Evolutionary conservation across 768 basidiomycete genomes (phyloP).

Genomic region (Punctularia strigosozonata): DNA sequence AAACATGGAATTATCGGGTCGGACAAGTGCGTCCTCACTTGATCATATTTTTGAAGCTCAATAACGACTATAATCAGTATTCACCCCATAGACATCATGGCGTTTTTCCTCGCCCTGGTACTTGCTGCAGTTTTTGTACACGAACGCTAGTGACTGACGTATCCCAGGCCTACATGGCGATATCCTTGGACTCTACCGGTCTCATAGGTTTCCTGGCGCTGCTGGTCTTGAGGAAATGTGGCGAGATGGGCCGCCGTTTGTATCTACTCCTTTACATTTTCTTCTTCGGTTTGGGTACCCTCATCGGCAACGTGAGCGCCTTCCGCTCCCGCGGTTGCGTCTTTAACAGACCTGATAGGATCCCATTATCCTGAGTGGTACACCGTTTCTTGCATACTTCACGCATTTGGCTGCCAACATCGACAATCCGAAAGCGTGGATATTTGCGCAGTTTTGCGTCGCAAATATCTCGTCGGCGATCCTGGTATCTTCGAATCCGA

Average conservation of each 20-base stretch:
- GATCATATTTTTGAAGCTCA: too few species aligned
- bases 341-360: too few species aligned
- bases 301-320: slow-evolving; percentile 94
- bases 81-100: slow-evolving; percentile 87
- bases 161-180: slow-evolving; percentile 67
- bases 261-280: slow-evolving; percentile 78
- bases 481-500: too few species aligned
- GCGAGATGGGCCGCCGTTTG: slow-evolving; percentile 56
- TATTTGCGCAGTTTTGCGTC: slow-evolving; percentile 66
- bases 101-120: slow-evolving; percentile 79
- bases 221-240: slow-evolving; percentile 76
- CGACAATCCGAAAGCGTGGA: slow-evolving; percentile 45
- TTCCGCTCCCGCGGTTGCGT: too few species aligned
- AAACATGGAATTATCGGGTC: slow-evolving; percentile 70
- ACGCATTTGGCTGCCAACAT: slow-evolving; percentile 46
- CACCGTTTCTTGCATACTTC: slow-evolving; percentile 83
- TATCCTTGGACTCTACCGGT: slow-evolving; percentile 85
- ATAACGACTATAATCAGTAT: too few species aligned
- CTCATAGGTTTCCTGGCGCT: slow-evolving; percentile 80
- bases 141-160: neutral
- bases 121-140: neutral
- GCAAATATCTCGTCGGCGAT: slow-evolving; percentile 82
- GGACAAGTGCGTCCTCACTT: too few species aligned
- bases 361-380: slow-evolving; percentile 86
- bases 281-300: slow-evolving; percentile 62